Percentiles rank a stretch among this genome's conserved stretches.
Evolutionary conservation across 1,284 basidiomycete species (phyloP).

Genomic region (Tylopilus sp.): DNA sequence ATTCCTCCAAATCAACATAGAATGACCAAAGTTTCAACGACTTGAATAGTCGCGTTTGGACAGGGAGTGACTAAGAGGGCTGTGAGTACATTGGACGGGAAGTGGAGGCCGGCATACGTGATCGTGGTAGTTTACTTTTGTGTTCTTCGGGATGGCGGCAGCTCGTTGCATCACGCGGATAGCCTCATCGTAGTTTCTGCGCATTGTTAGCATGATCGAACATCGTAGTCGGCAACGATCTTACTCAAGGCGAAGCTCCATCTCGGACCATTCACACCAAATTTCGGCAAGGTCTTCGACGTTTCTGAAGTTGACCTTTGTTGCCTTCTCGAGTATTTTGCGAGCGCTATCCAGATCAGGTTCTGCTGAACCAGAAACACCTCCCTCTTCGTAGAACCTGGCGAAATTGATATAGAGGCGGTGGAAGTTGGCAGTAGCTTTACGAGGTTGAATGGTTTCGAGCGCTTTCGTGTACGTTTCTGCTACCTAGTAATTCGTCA

Average conservation of each 20-base stretch:
- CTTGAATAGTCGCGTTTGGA: conserved; percentile 92
- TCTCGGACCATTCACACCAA: conserved; percentile 99
- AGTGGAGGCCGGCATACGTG: conserved; percentile 55
- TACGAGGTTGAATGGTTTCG: conserved; percentile 84
- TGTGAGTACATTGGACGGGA: conserved; percentile 10
- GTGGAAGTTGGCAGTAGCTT: conserved; percentile 88
- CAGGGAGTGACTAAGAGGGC: conserved; percentile 63
- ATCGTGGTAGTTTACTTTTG: conserved; percentile 92
- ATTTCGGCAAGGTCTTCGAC: conserved; percentile 98
- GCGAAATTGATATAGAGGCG: conserved; percentile 93
- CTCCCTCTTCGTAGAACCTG: conserved; percentile 96
- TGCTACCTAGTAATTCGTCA: conserved; percentile 58
- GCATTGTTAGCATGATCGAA: conserved; percentile 10
- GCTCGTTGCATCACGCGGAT: conserved; percentile 95
- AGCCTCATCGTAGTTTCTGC: conserved; percentile 92
- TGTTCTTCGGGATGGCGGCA: conserved; percentile 82
- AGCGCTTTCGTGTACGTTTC: conserved; percentile 90
- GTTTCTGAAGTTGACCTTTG: conserved; percentile 87
- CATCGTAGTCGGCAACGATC: conserved; percentile 32
- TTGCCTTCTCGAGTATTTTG: conserved; percentile 88
- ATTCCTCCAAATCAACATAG: conserved; percentile 96
- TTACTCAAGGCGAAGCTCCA: conserved; percentile 94
- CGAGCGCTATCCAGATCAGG: conserved; percentile 81
- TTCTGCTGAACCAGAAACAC: conserved; percentile 72
- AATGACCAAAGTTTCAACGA: conserved; percentile 98